Evolutionary conservation across 208 protist species (phyloP).

Genomic region (Leishmania arabica): DNA sequence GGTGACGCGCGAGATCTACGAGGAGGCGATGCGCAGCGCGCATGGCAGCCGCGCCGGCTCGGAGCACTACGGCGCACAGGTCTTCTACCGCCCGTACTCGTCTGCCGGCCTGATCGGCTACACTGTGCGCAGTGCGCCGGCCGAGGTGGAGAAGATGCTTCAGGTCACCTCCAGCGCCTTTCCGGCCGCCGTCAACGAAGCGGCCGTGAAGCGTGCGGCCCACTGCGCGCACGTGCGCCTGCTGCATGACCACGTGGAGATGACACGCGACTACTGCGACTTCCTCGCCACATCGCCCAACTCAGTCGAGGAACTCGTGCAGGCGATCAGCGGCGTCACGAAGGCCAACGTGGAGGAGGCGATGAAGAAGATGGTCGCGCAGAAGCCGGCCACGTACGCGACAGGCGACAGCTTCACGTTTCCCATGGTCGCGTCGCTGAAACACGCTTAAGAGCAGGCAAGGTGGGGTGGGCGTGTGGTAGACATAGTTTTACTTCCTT

Average conservation of each 20-base stretch:
- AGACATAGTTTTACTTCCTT: not conserved
- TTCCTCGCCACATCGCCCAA: conserved; percentile 73
- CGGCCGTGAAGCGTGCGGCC: conserved; percentile 36
- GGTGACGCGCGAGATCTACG: conserved; percentile 70
- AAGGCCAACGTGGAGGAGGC: conserved; percentile 60
- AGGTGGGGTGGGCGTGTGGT: not conserved
- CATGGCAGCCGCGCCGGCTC: conserved; percentile 22
- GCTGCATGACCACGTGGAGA: conserved; percentile 52
- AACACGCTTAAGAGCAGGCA: conserved; percentile 24
- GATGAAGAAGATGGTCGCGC: conserved; percentile 33
- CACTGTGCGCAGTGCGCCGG: conserved; percentile 64
- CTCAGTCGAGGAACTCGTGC: conserved; percentile 41
- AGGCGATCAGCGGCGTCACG: conserved; percentile 56
- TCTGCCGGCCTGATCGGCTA: conserved; percentile 78
- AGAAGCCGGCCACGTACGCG: conserved; percentile 59
- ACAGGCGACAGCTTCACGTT: conserved; percentile 71
- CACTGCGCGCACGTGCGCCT: conserved; percentile 52
- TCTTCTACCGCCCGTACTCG: conserved; percentile 84
- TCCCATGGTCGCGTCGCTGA: conserved; percentile 53
- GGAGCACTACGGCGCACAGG: conserved; percentile 50
- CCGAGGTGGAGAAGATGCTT: conserved; percentile 40
- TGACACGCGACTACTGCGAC: conserved; percentile 80
- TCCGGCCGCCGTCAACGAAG: conserved; percentile 38
- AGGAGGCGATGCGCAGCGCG: conserved; percentile 34
- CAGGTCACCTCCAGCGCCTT: conserved; percentile 40